Conservation (phyloP, 352 stramenopile species). For the Phytopythium montanum region DNA sequence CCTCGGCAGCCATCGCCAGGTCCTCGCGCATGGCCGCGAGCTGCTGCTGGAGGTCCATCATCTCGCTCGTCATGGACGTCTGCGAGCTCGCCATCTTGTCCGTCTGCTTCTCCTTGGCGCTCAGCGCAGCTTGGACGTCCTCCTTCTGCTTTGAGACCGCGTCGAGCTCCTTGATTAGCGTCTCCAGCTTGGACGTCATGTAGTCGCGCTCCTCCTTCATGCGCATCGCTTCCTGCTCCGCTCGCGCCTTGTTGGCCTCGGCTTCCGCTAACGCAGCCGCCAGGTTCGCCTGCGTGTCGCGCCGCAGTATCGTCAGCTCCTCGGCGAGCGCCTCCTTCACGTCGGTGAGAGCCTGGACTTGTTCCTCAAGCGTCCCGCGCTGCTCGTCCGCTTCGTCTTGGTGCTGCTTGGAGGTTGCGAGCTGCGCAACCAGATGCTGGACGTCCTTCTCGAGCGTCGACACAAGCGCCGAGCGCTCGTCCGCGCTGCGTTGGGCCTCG, state of each 20-base stretch:
- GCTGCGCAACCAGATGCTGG: slow-evolving; percentile 27
- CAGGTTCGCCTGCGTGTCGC: slow-evolving; percentile 35
- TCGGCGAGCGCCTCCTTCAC: slow-evolving; percentile 33
- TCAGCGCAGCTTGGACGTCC: slow-evolving; percentile 32
- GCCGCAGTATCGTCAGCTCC: slow-evolving; percentile 31
- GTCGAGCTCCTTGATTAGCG: slow-evolving; percentile 58
- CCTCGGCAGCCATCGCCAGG: slow-evolving; percentile 60
- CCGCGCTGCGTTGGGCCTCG: slow-evolving; percentile 17
- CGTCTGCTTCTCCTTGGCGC: slow-evolving; percentile 67
- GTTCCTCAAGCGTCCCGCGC: slow-evolving; percentile 23
- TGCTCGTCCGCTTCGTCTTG: slow-evolving; percentile 28
- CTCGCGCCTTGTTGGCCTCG: slow-evolving; percentile 5
- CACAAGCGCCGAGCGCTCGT: slow-evolving; percentile 21
- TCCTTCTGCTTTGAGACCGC: slow-evolving; percentile 32
- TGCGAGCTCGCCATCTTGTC: slow-evolving; percentile 62
- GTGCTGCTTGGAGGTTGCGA: slow-evolving; percentile 22
- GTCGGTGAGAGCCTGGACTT: slow-evolving; percentile 23
- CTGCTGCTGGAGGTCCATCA: slow-evolving; percentile 63
- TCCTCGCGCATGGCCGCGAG: slow-evolving; percentile 57
- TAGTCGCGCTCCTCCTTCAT: slow-evolving; percentile 60
- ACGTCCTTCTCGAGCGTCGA: slow-evolving; percentile 31
- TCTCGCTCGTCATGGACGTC: slow-evolving; percentile 48
- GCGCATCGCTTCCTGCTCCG: slow-evolving; percentile 25
- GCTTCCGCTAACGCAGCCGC: slow-evolving; percentile 26
- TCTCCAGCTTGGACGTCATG: slow-evolving; percentile 64